phyloP scores from a whole-genome alignment of 345 rosid genomes.

The Raphanus sativus region DNA sequence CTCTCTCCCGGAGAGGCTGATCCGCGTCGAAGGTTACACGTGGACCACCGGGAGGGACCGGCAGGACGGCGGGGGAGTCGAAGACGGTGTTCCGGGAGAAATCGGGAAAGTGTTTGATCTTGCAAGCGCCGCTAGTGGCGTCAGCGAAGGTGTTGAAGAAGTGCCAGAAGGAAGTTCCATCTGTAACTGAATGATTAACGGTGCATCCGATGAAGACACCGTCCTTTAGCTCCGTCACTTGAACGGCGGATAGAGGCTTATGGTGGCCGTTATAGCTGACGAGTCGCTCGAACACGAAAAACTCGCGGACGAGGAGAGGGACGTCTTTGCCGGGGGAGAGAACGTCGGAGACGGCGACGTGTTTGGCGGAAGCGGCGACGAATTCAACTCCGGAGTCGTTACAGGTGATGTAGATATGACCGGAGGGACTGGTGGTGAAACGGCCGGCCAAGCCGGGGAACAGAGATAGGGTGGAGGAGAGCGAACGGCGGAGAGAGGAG shows the following conservation, averaged over 20 bases:
- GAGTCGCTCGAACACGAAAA: conserved; percentile 66
- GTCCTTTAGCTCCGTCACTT: conserved; percentile 75
- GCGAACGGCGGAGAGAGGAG: conserved; percentile 55
- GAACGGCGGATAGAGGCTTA: conserved; percentile 74
- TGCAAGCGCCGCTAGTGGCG: conserved; percentile 53
- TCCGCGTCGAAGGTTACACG: conserved; percentile 63
- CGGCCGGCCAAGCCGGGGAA: conserved; percentile 93
- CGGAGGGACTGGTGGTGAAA: conserved; percentile 55
- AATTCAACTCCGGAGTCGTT: conserved; percentile 80
- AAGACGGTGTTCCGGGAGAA: conserved; percentile 65
- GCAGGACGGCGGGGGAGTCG: conserved; percentile 60
- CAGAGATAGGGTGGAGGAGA: conserved; percentile 63
- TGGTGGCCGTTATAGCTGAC: conserved; percentile 82
- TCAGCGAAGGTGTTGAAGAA: conserved; percentile 88
- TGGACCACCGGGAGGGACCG: conserved; percentile 79
- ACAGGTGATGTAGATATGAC: conserved; percentile 65
- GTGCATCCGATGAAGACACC: conserved; percentile 79
- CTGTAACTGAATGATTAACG: conserved; percentile 81
- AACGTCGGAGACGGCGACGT: conserved; percentile 42
- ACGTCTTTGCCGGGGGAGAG: conserved; percentile 52
- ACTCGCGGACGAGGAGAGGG: conserved; percentile 60
- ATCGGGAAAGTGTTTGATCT: conserved; percentile 60
- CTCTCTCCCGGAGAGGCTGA: conserved; percentile 76
- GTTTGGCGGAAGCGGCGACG: conserved; percentile 55
- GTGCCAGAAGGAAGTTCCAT: conserved; percentile 97